phyloP scores from a whole-genome alignment of 129 eudicot genomes.

The Deinandra increscens region DNA sequence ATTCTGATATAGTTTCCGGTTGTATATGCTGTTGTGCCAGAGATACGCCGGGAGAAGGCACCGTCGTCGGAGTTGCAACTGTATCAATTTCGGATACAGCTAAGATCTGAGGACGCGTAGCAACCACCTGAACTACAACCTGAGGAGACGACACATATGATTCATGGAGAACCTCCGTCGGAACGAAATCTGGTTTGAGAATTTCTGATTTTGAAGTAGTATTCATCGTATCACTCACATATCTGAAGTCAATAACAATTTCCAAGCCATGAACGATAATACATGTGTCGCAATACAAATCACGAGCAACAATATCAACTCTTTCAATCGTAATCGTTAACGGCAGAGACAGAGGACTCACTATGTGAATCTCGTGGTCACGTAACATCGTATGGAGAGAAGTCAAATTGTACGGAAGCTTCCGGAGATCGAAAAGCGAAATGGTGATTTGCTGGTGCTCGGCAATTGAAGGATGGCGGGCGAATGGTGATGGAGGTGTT shows the following conservation, averaged over 20 bases:
- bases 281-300: slow-evolving; percentile 33
- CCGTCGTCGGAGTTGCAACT: slow-evolving; percentile 11
- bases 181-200: neutral
- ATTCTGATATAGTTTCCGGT: slow-evolving; percentile 10
- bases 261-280: slow-evolving; percentile 49
- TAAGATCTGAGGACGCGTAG: neutral
- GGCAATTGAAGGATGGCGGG: too few species aligned
- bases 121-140: slow-evolving; percentile 8
- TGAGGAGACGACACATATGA: slow-evolving; percentile 10
- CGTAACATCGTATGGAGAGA: slow-evolving; percentile 30
- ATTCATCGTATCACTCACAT: slow-evolving; percentile 2
- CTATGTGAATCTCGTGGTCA: slow-evolving; percentile 23
- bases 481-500: too few species aligned
- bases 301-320: slow-evolving; percentile 32
- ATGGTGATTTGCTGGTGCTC: too few species aligned
- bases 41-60: neutral
- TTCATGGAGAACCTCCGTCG: neutral
- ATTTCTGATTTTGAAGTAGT: neutral
- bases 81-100: neutral
- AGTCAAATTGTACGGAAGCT: slow-evolving; percentile 29
- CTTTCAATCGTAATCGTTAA: slow-evolving; percentile 32
- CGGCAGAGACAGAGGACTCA: slow-evolving; percentile 2
- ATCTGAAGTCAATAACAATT: slow-evolving; percentile 32
- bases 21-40: slow-evolving; percentile 18
- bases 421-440: slow-evolving; percentile 34